Percentiles rank a stretch among this genome's conserved stretches.
Conservation (phyloP, 2,329 filamentous ascomycete genomes). For the Ceratocystiopsis sp. region DNA sequence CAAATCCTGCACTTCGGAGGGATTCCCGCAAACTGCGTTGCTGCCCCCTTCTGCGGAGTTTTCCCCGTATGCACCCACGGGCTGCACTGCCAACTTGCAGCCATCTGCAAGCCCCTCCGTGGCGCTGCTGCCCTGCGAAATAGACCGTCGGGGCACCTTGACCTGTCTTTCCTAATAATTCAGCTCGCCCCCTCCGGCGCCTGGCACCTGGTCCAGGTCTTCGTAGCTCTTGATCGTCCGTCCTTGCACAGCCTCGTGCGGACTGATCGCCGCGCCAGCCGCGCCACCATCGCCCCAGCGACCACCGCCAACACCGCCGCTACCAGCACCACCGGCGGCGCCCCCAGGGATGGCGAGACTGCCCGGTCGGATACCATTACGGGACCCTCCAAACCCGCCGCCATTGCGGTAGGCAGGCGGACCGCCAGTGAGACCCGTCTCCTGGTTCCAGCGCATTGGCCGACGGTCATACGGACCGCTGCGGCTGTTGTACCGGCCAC, state of each 20-base stretch:
- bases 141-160: no score
- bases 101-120: no score
- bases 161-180: slow-evolving; percentile 49
- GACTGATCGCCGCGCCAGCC: slow-evolving; percentile 61
- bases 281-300: slow-evolving; percentile 59
- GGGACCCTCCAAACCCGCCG: slow-evolving; percentile 23
- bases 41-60: no score
- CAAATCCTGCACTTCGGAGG: no score
- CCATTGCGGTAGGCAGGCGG: slow-evolving; percentile 21
- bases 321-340: slow-evolving; percentile 22
- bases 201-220: slow-evolving; percentile 75
- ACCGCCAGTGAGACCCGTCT: slow-evolving; percentile 20
- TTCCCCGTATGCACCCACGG: no score
- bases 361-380: slow-evolving; percentile 8
- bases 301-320: slow-evolving; percentile 30
- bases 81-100: no score
- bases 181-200: slow-evolving; percentile 61
- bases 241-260: slow-evolving; percentile 80
- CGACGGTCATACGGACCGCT: slow-evolving; percentile 61
- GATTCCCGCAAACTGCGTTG: no score
- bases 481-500: slow-evolving; percentile 42
- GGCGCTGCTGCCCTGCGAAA: no score
- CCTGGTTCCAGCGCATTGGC: slow-evolving; percentile 30
- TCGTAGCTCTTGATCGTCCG: slow-evolving; percentile 94
- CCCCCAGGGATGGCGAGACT: slow-evolving; percentile 14